These are phyloP conservation scores for Zarea fungicola DNA, from an alignment of 2,329 filamentous ascomycete genomes.

Conservation along the genomic window DNA sequence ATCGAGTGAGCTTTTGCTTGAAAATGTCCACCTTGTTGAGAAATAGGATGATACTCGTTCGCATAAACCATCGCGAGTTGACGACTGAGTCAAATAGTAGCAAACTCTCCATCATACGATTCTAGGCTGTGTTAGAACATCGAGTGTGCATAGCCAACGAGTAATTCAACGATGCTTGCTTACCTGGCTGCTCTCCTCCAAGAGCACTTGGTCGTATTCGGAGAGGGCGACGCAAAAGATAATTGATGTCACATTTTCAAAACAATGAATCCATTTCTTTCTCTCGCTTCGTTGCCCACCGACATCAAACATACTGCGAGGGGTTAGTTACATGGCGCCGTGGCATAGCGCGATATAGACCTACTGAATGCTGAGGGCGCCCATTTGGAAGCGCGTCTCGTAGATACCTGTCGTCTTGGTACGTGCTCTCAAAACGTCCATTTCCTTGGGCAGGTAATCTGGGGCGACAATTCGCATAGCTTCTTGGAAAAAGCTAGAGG, in stretches of 20 bases:
- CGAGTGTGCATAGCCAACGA: not conserved
- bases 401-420: constrained; percentile 99
- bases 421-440: constrained; percentile 89
- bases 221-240: constrained; percentile 98
- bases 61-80: constrained; percentile 98
- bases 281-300: constrained; percentile 94
- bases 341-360: constrained; percentile 27
- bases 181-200: constrained; percentile 97
- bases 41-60: constrained; percentile 97
- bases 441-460: constrained; percentile 88
- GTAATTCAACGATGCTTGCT: constrained; percentile 21
- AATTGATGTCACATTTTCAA: constrained; percentile 98
- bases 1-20: constrained; percentile 86
- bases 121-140: constrained; percentile 47
- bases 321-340: not conserved
- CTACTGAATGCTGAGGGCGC: constrained; percentile 96
- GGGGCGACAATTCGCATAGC: constrained; percentile 75
- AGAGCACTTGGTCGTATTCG: constrained; percentile 94
- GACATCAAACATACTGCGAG: constrained; percentile 91
- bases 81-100: constrained; percentile 97
- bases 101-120: constrained; percentile 98
- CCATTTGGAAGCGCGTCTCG: constrained; percentile 98
- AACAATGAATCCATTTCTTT: constrained; percentile 99
- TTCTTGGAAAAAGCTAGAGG: constrained; percentile 85
- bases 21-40: constrained; percentile 99